Evolutionary conservation across 2,329 filamentous ascomycete species (phyloP).

Genomic region (Daldinia eschscholtzii): DNA sequence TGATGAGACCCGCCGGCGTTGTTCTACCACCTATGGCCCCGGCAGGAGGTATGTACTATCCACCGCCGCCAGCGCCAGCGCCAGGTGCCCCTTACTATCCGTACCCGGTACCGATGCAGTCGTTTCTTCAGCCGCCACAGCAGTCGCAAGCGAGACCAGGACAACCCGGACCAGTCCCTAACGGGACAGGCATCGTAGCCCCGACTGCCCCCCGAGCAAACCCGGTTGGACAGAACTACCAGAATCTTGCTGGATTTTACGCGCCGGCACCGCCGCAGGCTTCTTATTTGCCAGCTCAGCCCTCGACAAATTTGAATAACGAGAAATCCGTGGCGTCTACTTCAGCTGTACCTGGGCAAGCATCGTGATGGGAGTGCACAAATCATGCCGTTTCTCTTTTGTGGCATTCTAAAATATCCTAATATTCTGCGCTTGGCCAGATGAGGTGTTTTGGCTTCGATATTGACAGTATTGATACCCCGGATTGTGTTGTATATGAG

Average conservation of each 20-base stretch:
- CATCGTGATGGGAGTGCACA: conserved; percentile 21
- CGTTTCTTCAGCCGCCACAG: conserved; percentile 24
- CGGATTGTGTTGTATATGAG: conserved; percentile 20
- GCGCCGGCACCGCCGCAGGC: conserved; percentile 37
- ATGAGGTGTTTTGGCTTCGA: conserved; percentile 19
- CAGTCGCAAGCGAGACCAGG: conserved; percentile 8
- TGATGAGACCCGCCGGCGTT: conserved; percentile 40
- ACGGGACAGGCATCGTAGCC: conserved; percentile 7
- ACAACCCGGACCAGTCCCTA: conserved; percentile 13
- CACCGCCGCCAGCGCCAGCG: conserved; percentile 33
- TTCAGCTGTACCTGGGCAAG: conserved; percentile 26
- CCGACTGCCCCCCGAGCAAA: conserved; percentile 18
- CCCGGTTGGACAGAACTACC: conserved; percentile 55
- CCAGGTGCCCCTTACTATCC: conserved; percentile 40
- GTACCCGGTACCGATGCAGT: conserved; percentile 41
- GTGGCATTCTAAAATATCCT: conserved; percentile 21
- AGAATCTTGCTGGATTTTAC: conserved; percentile 47
- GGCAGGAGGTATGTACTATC: conserved; percentile 39
- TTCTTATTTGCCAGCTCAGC: conserved; percentile 12
- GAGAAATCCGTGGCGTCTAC: conserved; percentile 26
- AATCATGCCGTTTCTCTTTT: conserved; percentile 23
- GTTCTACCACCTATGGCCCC: conserved; percentile 33
- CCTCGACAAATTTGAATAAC: conserved; percentile 8
- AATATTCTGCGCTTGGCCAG: conserved; percentile 16
- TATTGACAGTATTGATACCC: conserved; percentile 40